Evolutionary conservation across 345 rosid genomes (phyloP).

Genomic region (Syzygium aqueum): DNA sequence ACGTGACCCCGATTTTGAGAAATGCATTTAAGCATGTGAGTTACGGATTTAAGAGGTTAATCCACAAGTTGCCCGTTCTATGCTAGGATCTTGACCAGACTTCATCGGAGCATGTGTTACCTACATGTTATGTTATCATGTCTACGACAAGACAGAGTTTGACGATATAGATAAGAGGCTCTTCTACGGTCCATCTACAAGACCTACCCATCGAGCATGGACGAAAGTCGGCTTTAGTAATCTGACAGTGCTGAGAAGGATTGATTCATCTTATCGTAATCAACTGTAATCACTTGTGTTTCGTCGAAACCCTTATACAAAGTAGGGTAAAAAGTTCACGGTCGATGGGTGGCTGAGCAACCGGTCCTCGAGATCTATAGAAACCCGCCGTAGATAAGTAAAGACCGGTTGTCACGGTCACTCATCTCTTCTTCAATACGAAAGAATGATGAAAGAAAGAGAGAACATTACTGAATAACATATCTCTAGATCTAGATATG

Average conservation of each 20-base stretch:
- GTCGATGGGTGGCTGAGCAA: no score
- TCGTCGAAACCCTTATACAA: no score
- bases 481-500: background rate
- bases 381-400: no score
- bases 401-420: no score
- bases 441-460: background rate
- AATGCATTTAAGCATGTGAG: background rate
- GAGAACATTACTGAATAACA: background rate
- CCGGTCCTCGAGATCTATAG: no score
- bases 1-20: background rate
- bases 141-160: no score
- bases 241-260: no score
- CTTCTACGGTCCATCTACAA: background rate
- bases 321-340: no score
- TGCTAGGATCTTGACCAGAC: background rate
- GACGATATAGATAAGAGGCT: background rate
- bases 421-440: background rate
- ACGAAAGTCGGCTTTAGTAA: no score
- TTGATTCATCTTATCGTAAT: no score
- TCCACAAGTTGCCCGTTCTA: background rate
- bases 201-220: fast-evolving
- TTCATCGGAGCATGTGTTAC: no score
- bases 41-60: background rate
- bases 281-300: no score
- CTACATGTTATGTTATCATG: fast-evolving